Conservation (phyloP, 306 rosid genomes). For the Hippophae gyantsensis region DNA sequence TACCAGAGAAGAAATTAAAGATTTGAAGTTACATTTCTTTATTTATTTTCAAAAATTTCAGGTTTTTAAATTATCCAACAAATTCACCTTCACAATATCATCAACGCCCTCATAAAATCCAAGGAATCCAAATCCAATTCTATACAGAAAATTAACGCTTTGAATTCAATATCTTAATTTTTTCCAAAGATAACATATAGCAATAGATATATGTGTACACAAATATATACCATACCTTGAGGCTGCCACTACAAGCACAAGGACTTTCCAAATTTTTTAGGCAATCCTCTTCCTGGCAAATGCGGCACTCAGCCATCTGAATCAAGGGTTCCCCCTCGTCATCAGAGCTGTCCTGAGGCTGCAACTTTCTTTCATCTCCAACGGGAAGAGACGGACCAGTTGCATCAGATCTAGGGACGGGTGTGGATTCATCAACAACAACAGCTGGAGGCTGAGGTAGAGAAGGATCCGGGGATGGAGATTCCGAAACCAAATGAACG, state of each 20-base stretch:
- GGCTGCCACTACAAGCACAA: conserved; percentile 91
- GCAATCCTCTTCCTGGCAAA: conserved; percentile 90
- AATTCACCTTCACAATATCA: too few species aligned
- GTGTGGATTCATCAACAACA: not conserved
- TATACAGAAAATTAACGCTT: not conserved
- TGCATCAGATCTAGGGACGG: not conserved
- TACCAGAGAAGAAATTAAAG: too few species aligned
- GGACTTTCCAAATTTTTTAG: conserved; percentile 69
- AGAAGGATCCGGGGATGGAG: conserved; percentile 30
- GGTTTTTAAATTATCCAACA: too few species aligned
- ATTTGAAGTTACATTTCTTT: too few species aligned
- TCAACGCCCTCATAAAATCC: not conserved
- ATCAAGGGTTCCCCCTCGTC: conserved; percentile 34
- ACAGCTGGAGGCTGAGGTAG: conserved; percentile 8
- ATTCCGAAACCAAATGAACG: conserved; percentile 33
- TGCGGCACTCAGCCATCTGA: conserved; percentile 65
- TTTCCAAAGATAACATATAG: not conserved
- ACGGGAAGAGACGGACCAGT: conserved; percentile 32
- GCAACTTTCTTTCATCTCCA: conserved; percentile 9
- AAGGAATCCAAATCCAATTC: not conserved
- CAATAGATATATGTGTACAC: not conserved
- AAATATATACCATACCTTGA: conserved; percentile 41
- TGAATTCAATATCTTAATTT: too few species aligned
- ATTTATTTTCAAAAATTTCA: too few species aligned
- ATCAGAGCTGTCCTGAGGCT: conserved; percentile 19